Base-by-base conservation (phyloP, 179 eudicot species). In the Pouteria campechiana region DNA sequence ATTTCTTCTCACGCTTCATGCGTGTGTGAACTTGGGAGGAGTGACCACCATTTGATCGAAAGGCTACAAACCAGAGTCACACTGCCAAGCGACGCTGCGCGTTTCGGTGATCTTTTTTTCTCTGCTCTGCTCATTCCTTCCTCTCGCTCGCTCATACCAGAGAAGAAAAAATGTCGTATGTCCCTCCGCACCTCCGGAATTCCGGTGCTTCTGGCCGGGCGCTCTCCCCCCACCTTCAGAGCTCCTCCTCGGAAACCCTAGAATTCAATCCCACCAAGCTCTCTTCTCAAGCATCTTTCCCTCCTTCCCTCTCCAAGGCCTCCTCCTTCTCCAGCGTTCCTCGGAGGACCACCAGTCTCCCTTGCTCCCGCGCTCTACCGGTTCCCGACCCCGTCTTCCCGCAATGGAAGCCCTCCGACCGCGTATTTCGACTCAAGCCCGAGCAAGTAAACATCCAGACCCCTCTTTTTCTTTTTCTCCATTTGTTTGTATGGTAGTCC, bases 381-480 rank as follows among this genome's bases (percentile, higher is more conserved):
- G 59, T 50, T 3, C 65, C 73, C 19, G 69, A 58, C 49, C 17
- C 61, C n/a, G 67, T 58, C 3, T 33, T 59, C 45, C 57, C 70
- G 8, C 43, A 38, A 10, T 72, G 78, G 78, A 67, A 67, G 60
- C 78, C 78, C 41, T 72, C 78, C 38, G 73, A 72, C 29, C 78
- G 78, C 34, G 78, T 67, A 23, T 55, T 58, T 36, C 36, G 50
- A 18, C 61, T 72, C 36, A 58, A 54, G 19, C 53, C 69, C 4
- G 63, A 72, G 14, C 78, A 72, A 73, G 78, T 71, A 23, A 34
- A n/a, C 8, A 8, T 50, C 17, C 10, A 25, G 13, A 1, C 21
- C 50, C 18, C 37, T 9, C 35, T 0, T n/a, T 47, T 46, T 3
- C 17, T 14, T 38, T 28, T 25, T 11, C 32, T 15, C 17, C 7